A percentile compares a stretch with the other conserved stretches of the same genome.
These are phyloP conservation scores for Cyclocybe aegerita DNA, from an alignment of 768 basidiomycete genomes.

Conservation along the genomic window DNA sequence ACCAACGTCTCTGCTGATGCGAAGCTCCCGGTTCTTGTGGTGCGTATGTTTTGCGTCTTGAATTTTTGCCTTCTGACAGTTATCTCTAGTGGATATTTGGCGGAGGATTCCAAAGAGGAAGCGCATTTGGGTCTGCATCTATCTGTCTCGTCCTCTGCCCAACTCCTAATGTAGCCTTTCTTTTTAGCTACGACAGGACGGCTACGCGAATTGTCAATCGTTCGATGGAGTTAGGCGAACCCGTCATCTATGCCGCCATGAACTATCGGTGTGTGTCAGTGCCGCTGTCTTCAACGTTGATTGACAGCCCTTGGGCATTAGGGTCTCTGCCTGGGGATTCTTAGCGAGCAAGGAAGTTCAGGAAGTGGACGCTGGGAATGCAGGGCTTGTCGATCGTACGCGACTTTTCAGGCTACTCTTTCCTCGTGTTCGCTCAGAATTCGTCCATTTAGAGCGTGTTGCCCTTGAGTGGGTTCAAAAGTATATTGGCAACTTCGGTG, in stretches of 20 bases:
- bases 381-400: conserved; percentile 32
- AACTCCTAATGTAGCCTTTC: background rate
- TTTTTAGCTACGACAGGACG: conserved; percentile 37
- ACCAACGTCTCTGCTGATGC: conserved; percentile 28
- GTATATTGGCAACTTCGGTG: conserved; percentile 55
- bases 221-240: conserved; percentile 41
- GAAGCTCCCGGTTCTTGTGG: conserved; percentile 50
- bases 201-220: conserved; percentile 36
- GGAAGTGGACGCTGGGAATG: conserved; percentile 24
- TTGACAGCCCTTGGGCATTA: background rate
- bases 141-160: background rate
- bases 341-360: conserved; percentile 29
- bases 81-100: conserved; percentile 43
- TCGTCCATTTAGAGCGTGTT: conserved; percentile 21
- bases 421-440: background rate
- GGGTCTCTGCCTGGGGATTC: conserved; percentile 25
- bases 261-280: conserved; percentile 41
- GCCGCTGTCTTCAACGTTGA: background rate
- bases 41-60: conserved; percentile 21
- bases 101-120: conserved; percentile 27
- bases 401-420: background rate
- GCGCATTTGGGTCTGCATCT: conserved; percentile 15
- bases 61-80: background rate
- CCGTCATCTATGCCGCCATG: conserved; percentile 51
- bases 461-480: conserved; percentile 59